Base-by-base conservation (phyloP, 768 basidiomycete genomes). In the Imleria badia region DNA sequence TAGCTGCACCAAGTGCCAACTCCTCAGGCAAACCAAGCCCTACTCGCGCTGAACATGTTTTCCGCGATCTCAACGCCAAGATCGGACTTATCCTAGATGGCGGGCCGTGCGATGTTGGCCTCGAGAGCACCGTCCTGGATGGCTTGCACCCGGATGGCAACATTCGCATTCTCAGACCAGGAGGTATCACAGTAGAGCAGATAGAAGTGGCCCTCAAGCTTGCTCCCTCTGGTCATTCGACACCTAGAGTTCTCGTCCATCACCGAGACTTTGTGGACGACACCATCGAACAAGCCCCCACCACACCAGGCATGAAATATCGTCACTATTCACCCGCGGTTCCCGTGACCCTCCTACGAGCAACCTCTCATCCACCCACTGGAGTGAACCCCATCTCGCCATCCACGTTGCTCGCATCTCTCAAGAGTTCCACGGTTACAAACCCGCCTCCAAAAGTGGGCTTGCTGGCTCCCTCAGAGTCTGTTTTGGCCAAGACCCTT, bases 241-340 rank as follows among this genome's bases (percentile, higher is more conserved):
- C 75, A n/a, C 85, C 86, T 3, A 74, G 72, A 15, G 87, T 93
- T 29, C 76, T 94, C 50, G 91, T 94, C 13, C 88, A 93, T 66
- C 78, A 81, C 48, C 82, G 91, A 13, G 91, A 96, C 69, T 95
- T 86, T 65, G 61, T 73, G 31, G 89, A 90, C 63, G 76, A 81
- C 36, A 71, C 70, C n/a, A 75, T 89, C 53, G 91, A 93, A 68
- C 76, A 77, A 36, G 81, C 85, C 0, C 97, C 97, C 10, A 94
- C 93, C 9, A 98, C 97, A 0, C 97, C 97, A 3, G 97, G 97
- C 31, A 97, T 98, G 95, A 99, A 99, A 73, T 99, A 99, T 70
- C 83, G 88, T 47, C 97, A 99, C 73, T 99, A 99, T 69, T 89
- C 95, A 22, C 97, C 97, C 3, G 76, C 86, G 1, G 86, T 94